Evolutionary conservation across 768 basidiomycete species (phyloP), one percentile per base, ranked within the genome.

Genomic region (Suillus americanus): DNA sequence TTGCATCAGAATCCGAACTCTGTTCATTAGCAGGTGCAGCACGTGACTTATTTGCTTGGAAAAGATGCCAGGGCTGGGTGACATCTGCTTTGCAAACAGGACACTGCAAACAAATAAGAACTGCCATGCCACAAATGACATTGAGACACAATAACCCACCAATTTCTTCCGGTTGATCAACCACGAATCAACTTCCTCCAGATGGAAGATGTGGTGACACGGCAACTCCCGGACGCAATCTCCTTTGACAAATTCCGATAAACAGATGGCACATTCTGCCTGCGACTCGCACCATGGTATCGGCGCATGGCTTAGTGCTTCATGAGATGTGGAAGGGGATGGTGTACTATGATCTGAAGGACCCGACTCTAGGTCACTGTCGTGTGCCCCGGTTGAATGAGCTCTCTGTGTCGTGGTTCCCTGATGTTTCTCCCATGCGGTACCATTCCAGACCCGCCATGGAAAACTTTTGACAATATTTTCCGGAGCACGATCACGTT

Each of bases 141-240:
- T 46, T n/a, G 2, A 38, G 38, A 40, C 23, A 60, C 48, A 65
- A 35, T 43, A 61, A 82, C 90, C 72, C 72, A 96, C 95, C 76
- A 97, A 78, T 81, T 97, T 97, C 82, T 95, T 94, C 75, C 93
- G 86, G 66, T 91, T 88, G 63, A 96, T 89, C 65, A 99, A 78
- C 97, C 97, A 99, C 67, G 90, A 85, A 74, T 95, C 94, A 45
- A 97, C 86, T 74, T 98, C 97, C 41, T 89, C 84, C 53, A 93
- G 84, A 77, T 99, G 97, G 79, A 97, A 99, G 62, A 99, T 88
- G 74, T 99, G 97, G 55, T 92, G 90, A 72, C 97, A 99, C 1
- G 97, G 97, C 46, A 98, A 74, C 60, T 96, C 92, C 69, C 96
- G 86, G 50, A 98, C 93, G 70, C 87, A 85, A 73, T 99, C 97